A percentile compares a stretch with the other conserved stretches of the same genome.
These are phyloP conservation scores for Sordariomycetes sp. DNA, from an alignment of 2,329 filamentous ascomycete species.

Conservation along the genomic window DNA sequence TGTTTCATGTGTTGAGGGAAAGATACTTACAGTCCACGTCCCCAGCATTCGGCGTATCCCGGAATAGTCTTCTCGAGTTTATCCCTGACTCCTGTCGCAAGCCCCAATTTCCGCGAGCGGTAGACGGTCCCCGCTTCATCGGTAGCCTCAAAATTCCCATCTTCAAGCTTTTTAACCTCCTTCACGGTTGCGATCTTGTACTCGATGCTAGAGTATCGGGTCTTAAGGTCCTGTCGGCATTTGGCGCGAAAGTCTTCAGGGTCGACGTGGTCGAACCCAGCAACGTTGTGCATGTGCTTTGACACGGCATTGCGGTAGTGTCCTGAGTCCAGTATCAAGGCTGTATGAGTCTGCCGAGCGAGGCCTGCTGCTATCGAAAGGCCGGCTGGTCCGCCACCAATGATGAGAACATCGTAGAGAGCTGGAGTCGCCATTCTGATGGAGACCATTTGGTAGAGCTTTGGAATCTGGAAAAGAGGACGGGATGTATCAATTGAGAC, in stretches of 20 bases:
- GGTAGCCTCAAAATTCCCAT: constrained; percentile 22
- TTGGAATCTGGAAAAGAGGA: too few relatives aligned
- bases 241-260: constrained; percentile 24
- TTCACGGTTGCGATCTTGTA: constrained; percentile 17
- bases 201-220: constrained; percentile 23
- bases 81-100: constrained; percentile 46
- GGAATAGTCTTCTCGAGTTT: constrained; percentile 34
- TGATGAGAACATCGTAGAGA: constrained; percentile 39
- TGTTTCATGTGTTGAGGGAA: background rate
- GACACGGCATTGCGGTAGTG: constrained; percentile 39
- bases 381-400: constrained; percentile 44
- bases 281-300: constrained; percentile 37
- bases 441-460: background rate
- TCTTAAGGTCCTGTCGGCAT: constrained; percentile 19
- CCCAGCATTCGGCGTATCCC: constrained; percentile 49
- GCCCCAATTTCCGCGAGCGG: constrained; percentile 40
- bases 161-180: constrained; percentile 16
- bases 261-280: constrained; percentile 26
- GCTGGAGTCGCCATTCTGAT: constrained; percentile 6
- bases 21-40: constrained; percentile 32
- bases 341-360: constrained; percentile 36
- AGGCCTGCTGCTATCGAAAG: constrained; percentile 36
- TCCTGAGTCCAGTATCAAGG: constrained; percentile 39
- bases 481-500: too few relatives aligned
- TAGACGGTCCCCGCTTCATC: constrained; percentile 33